phyloP scores from a whole-genome alignment of 78 protist species.

The Fonticula alba region DNA sequence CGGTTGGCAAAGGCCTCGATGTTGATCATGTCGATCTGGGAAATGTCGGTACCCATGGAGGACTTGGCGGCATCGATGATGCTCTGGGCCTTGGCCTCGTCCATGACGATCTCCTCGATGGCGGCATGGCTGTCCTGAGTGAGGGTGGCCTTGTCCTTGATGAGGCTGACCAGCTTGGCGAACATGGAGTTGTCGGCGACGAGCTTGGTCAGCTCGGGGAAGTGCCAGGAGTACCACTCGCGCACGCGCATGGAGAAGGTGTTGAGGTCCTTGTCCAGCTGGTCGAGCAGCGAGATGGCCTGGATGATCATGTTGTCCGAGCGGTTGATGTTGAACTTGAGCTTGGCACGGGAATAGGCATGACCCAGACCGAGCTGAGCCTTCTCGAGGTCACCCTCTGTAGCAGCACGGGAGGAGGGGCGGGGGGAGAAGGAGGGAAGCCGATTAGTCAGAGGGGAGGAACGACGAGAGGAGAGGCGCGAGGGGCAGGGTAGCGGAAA shows the following conservation, averaged over 20 bases:
- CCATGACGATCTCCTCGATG: conserved; percentile 31
- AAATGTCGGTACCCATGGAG: conserved; percentile 73
- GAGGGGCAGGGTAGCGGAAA: not conserved
- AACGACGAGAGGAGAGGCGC: too few species aligned
- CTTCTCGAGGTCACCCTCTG: conserved; percentile 33
- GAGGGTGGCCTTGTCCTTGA: conserved; percentile 21
- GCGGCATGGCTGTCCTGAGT: conserved; percentile 18
- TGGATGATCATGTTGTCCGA: conserved; percentile 98
- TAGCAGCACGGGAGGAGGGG: too few species aligned
- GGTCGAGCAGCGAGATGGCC: conserved; percentile 80
- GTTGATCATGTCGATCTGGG: conserved; percentile 58
- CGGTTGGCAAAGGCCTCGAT: conserved; percentile 62
- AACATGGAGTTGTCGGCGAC: conserved; percentile 63
- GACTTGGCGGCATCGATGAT: conserved; percentile 43
- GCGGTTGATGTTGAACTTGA: conserved; percentile 94
- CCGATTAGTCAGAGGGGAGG: too few species aligned
- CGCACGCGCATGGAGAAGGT: conserved; percentile 76
- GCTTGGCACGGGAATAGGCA: conserved; percentile 78
- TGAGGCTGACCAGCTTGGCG: conserved; percentile 37
- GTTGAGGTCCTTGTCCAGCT: conserved; percentile 95
- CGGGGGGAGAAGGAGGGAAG: too few species aligned
- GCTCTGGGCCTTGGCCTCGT: conserved; percentile 42
- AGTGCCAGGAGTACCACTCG: conserved; percentile 99
- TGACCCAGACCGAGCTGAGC: conserved; percentile 89
- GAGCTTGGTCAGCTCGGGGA: conserved; percentile 92